A percentile compares a stretch with the other conserved stretches of the same genome.
Evolutionary conservation across 768 basidiomycete species (phyloP).

Genomic region (Podaxis sp.): DNA sequence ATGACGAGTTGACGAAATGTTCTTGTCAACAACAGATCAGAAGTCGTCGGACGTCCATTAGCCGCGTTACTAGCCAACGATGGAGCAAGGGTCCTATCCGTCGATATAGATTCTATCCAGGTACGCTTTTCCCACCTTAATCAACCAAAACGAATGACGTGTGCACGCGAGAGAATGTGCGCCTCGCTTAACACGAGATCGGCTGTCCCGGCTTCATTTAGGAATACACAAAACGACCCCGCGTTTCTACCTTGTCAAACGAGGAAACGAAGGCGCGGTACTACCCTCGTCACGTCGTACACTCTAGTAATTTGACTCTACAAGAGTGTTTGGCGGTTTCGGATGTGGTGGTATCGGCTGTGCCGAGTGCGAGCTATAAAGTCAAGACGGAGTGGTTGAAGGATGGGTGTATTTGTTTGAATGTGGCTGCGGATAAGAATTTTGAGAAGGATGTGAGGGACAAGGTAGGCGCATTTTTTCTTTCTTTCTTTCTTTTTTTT

Average conservation of each 20-base stretch:
- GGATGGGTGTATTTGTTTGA: conserved; percentile 90
- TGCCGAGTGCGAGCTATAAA: conserved; percentile 82
- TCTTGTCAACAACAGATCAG: conserved; percentile 51
- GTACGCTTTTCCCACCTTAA: conserved; percentile 22
- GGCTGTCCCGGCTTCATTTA: conserved; percentile 10
- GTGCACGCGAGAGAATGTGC: neutral
- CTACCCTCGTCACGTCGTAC: conserved; percentile 81
- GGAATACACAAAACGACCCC: conserved; percentile 94
- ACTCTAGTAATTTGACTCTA: conserved; percentile 62
- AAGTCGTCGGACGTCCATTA: conserved; percentile 96
- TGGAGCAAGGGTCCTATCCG: conserved; percentile 92
- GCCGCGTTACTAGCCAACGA: conserved; percentile 95
- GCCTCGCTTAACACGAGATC: neutral
- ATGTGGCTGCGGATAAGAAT: conserved; percentile 94
- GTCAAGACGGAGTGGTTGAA: conserved; percentile 86
- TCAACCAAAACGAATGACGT: neutral
- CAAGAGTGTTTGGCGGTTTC: conserved; percentile 79
- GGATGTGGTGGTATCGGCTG: conserved; percentile 94
- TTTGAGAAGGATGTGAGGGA: conserved; percentile 92
- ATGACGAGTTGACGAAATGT: neutral
- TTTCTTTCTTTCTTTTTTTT: neutral
- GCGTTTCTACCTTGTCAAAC: conserved; percentile 23
- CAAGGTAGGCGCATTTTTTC: conserved; percentile 55
- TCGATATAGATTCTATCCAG: conserved; percentile 93
- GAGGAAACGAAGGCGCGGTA: conserved; percentile 40